Conservation (phyloP, 164 flowering plant species). For the Nelumbo lutea region DNA sequence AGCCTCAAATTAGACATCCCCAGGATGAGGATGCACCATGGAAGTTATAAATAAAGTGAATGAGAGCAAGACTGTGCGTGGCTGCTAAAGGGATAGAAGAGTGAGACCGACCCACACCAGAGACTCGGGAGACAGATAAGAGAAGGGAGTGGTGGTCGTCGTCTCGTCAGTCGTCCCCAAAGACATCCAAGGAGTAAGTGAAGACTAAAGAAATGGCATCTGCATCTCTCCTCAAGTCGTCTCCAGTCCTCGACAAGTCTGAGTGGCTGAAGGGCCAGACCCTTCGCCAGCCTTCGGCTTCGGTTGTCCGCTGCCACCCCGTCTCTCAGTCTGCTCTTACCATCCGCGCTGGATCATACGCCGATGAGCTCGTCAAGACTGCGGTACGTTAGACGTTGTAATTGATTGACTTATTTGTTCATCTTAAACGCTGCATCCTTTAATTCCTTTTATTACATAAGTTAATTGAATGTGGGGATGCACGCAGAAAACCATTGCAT, state of each 20-base stretch:
- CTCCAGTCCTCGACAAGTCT: slow-evolving; percentile 25
- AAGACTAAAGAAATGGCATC: slow-evolving; percentile 19
- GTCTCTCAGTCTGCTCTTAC: slow-evolving; percentile 17
- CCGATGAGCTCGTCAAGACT: slow-evolving; percentile 44
- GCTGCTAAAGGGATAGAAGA: neutral
- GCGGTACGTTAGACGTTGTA: slow-evolving; percentile 23
- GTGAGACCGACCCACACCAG: neutral
- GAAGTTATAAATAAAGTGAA: no score
- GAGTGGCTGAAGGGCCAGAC: slow-evolving; percentile 30
- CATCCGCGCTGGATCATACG: slow-evolving; percentile 26
- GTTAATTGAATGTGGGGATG: neutral
- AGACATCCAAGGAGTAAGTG: no score
- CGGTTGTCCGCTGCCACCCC: slow-evolving; percentile 16
- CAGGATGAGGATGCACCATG: no score
- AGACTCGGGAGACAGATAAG: neutral
- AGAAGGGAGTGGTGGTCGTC: neutral
- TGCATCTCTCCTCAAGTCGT: slow-evolving; percentile 33
- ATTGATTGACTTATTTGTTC: neutral
- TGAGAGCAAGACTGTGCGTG: neutral
- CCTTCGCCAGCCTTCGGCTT: slow-evolving; percentile 17
- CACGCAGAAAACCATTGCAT: neutral
- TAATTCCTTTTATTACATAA: neutral
- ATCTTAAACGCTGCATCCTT: neutral
- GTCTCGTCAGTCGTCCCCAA: neutral
- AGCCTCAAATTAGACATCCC: neutral